Percentiles rank a stretch among this genome's conserved stretches.
Conservation (phyloP, 2,329 filamentous ascomycete species). For the Penicillium rolfsii region DNA sequence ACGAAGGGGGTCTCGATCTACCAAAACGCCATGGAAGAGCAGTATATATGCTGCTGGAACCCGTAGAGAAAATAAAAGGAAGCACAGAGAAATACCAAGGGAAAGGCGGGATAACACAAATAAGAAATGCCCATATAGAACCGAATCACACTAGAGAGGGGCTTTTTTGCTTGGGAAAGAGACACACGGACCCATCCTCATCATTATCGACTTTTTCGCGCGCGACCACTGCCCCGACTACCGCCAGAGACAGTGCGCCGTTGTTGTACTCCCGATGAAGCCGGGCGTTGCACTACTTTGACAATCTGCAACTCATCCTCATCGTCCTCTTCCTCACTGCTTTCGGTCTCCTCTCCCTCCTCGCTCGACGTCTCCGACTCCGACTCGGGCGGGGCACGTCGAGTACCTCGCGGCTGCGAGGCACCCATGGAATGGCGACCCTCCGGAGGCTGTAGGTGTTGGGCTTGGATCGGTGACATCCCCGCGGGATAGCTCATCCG, state of each 20-base stretch:
- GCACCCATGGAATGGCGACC: conserved; percentile 22
- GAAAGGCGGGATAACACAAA: not conserved
- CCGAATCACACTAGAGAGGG: conserved; percentile 7
- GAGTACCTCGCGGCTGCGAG: conserved; percentile 18
- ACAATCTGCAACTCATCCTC: conserved; percentile 36
- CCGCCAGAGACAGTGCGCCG: conserved; percentile 24
- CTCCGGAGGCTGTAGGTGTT: conserved; percentile 26
- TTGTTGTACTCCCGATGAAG: conserved; percentile 27
- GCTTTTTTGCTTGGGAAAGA: conserved; percentile 1
- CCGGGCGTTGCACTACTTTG: conserved; percentile 34
- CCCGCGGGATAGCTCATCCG: conserved; percentile 26
- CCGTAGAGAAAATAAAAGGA: conserved; percentile 5
- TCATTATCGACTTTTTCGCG: conserved; percentile 29
- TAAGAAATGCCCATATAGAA: conserved; percentile 6
- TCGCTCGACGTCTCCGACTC: conserved; percentile 28
- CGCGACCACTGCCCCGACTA: conserved; percentile 23
- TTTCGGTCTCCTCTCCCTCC: conserved; percentile 28
- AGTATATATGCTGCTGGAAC: not conserved
- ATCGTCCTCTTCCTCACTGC: conserved; percentile 38
- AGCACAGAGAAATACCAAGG: not conserved
- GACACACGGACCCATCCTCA: conserved; percentile 15
- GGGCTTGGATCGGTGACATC: conserved; percentile 29
- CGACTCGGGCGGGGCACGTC: conserved; percentile 18
- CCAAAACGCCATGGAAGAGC: conserved; percentile 9
- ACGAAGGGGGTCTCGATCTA: conserved; percentile 7